Evolutionary conservation across 768 basidiomycete genomes (phyloP), one percentile per base, ranked within the genome.

Genomic region (Calvatia gigantea): DNA sequence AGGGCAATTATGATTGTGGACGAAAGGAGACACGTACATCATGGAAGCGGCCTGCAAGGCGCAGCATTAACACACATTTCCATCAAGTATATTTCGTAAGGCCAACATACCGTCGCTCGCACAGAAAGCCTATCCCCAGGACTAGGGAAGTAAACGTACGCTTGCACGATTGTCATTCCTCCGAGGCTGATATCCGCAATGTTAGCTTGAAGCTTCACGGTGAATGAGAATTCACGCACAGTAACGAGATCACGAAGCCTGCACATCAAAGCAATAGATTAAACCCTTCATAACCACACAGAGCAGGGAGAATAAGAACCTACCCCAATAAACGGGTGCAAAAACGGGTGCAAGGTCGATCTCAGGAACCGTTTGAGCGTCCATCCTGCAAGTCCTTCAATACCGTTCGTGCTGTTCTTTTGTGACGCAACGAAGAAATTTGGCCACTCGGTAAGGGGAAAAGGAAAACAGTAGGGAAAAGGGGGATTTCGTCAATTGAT

Each of bases 141-240:
- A 21, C 58, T 60, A 5, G 69, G 65, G 51, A 76, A 75, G 60
- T 75, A 76, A 11, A 72, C 62, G 44, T 74, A 75, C 5, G 71
- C 73, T 58, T 77, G 75, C 32, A 75, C 63, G 25, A 75, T 65
- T 4, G 70, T 73, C 41, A 76, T 74, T 17, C 75, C 75, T 12
- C 67, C 69, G 5, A 75, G 61, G 28, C 75, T 77, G 37, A 17
- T 5, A 14, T 7, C 41, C 17, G 52, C 15, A 2, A 5, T 35
- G 23, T 12, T 23, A 25, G n/a, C 15, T 29, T 46, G 15, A 43
- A n/a, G 42, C 19, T 8, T 27, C 5, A 9, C n/a, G 19, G 15
- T 41, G 33, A 35, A 43, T 15, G 31, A 11, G 14, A 5, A 38
- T 33, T 31, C 14, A 39, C 58, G 19, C 57, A 70, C 67, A 69